Conservation (phyloP, 148 eudicot species). For the Fallopia convolvulus region DNA sequence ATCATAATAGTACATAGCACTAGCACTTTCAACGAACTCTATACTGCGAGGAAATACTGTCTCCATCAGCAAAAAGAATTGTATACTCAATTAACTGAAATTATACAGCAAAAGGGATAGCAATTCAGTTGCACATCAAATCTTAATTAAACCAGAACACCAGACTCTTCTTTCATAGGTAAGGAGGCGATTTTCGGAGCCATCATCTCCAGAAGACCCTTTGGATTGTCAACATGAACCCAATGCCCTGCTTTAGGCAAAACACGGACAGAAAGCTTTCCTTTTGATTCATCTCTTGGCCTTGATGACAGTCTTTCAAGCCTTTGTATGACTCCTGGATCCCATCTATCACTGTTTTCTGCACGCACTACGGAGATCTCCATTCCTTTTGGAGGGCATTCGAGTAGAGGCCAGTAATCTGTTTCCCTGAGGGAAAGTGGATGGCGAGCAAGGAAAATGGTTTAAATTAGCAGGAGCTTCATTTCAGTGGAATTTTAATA, state of each 20-base stretch:
- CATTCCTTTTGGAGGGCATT: slow-evolving; percentile 60
- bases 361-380: slow-evolving; percentile 74
- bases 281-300: slow-evolving; percentile 38
- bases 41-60: neutral
- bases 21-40: neutral
- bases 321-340: slow-evolving; percentile 39
- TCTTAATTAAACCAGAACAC: neutral
- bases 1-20: neutral
- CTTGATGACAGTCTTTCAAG: slow-evolving; percentile 47
- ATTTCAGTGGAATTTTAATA: neutral
- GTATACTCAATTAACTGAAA: neutral
- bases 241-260: slow-evolving; percentile 94
- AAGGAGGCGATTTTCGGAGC: slow-evolving; percentile 67
- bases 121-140: neutral
- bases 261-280: slow-evolving; percentile 57
- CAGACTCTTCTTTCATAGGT: neutral
- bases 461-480: neutral
- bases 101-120: neutral
- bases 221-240: slow-evolving; percentile 97
- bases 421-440: slow-evolving; percentile 39
- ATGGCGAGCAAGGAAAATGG: neutral
- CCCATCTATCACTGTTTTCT: slow-evolving; percentile 96
- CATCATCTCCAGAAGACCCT: slow-evolving; percentile 83
- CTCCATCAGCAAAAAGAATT: neutral
- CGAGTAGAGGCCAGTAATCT: slow-evolving; percentile 76